Base-by-base conservation (phyloP, 768 basidiomycete genomes). In the Daedaleopsis sinensis region DNA sequence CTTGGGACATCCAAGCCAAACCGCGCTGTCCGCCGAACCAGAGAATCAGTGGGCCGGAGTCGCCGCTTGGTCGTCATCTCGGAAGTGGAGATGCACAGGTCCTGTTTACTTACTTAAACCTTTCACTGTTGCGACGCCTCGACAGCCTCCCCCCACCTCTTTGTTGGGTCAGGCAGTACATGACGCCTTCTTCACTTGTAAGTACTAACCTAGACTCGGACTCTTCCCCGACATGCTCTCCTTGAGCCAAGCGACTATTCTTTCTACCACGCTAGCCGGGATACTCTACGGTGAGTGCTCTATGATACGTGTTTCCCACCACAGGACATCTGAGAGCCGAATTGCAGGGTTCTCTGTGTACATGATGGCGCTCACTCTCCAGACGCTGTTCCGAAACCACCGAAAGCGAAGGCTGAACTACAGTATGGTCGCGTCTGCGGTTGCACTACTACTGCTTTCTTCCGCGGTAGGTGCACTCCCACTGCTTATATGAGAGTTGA, bases 361-460 rank as follows among this genome's bases (percentile, higher is more conserved):
- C 42, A 69, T 69, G 68, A 67, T 66, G 57, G 61, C 60, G n/a
- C 47, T 69, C 47, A 62, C 68, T 16, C 48, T 64, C 39, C 62
- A 66, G 66, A 67, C 67, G 47, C 48, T 69, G 56, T 55, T 66
- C 27, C 66, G 63, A 16, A 61, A 65, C 38, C 52, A 63, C n/a
- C 52, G 57, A 11, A 36, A 52, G 8, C 55, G 65, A 23, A 49
- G 50, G 23, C 55, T 63, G 37, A 69, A 67, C 48, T 61, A 61
- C n/a, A 59, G 58, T 12, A 51, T 69, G 50, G 52, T 69, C 7
- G 54, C 36, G n/a, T 59, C 65, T 5, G 64, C 60, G 1, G 57
- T 55, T 42, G 57, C 62, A 21, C 59, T 69, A 15, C 59, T 69
- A n/a, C n/a, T 59, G 4, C 62, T 69, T 0, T 57, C 65, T 23